Conservation (phyloP, 805 yeast species). For the Lipomyces yamadae region DNA sequence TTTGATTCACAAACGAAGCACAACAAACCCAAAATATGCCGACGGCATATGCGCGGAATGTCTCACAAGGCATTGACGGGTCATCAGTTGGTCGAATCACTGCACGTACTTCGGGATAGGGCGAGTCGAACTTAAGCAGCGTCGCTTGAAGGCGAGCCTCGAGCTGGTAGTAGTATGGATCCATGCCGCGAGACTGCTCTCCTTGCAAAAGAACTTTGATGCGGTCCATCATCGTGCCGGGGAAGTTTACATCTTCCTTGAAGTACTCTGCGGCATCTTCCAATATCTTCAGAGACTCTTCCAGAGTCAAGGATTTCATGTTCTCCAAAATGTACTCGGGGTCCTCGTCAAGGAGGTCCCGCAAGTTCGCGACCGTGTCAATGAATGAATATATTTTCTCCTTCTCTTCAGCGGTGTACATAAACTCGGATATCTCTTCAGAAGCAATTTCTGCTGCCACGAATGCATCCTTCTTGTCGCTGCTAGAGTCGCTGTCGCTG, state of each 20-base stretch:
- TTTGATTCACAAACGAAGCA: conserved; percentile 62
- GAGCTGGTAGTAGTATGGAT: conserved; percentile 11
- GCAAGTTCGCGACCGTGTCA: not conserved
- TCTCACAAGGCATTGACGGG: conserved; percentile 53
- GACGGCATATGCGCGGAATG: conserved; percentile 57
- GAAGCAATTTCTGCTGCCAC: not conserved
- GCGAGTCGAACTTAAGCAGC: conserved; percentile 27
- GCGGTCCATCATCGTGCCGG: conserved; percentile 47
- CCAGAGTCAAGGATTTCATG: conserved; percentile 34
- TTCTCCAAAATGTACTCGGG: conserved; percentile 42
- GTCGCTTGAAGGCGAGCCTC: conserved; percentile 15
- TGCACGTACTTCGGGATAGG: conserved; percentile 56
- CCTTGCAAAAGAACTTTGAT: conserved; percentile 44
- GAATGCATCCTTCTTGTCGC: not conserved
- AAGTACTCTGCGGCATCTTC: conserved; percentile 51
- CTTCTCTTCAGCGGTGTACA: not conserved
- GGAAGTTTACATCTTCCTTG: conserved; percentile 55
- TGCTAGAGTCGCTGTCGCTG: not conserved
- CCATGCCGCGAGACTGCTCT: conserved; percentile 35
- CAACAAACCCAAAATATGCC: conserved; percentile 58
- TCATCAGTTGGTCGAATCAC: conserved; percentile 49
- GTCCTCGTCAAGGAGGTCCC: conserved; percentile 38
- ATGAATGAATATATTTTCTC: not conserved
- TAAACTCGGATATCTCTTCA: not conserved
- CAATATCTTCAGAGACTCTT: conserved; percentile 51